Base-by-base conservation (phyloP, 192 early-diverging fungal genomes). In the Coemansia guatemalensis region DNA sequence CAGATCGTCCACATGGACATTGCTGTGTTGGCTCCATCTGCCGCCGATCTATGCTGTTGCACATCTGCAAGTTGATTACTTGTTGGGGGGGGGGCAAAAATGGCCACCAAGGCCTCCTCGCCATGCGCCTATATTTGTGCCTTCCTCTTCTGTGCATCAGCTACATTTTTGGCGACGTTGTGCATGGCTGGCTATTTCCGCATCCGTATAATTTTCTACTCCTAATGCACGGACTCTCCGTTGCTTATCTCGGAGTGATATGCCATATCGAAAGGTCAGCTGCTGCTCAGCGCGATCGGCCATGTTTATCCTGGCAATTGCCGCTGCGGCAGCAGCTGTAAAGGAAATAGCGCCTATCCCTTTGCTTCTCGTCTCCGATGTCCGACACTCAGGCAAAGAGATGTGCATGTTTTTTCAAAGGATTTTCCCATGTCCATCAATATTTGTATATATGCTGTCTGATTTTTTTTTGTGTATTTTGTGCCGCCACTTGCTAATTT, bases 401-500 rank as follows among this genome's bases (percentile, higher is more conserved):
- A 4, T 44, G 39, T 17, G 3, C 3, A 17, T 44, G n/a, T 44
- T 44, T 17, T 6, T 6, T 6, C 35, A 11, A 44, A 44, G 39
- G 39, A 44, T 44, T 44, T 44, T 17, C 39, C 39, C 17, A 44
- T 44, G 39, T 44, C 39, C 17, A 44, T 44, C 39, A 44, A 44
- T 44, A 44, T 44, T 44, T 17, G 9, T 17, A 44, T 44, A 44
- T 44, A 8, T 17, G 14, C 14, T 44, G 39, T 44, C 39, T 12
- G 52, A 53, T 52, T 44, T 6, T 53, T 27, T 47, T 47, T 23
- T 23, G 50, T 9, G 27, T 7, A 27, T 20, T 18, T 20, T 56
- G 29, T 56, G 30, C 32, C 27, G 55, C 18, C 33, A 21, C 29
- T 56, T 56, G 17, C 55, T 56, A 56, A 56, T 56, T 56, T 48